A percentile compares a stretch with the other conserved stretches of the same genome.
These are phyloP conservation scores for Gomphus sp. DNA, from an alignment of 1,284 basidiomycete genomes.

Conservation along the genomic window DNA sequence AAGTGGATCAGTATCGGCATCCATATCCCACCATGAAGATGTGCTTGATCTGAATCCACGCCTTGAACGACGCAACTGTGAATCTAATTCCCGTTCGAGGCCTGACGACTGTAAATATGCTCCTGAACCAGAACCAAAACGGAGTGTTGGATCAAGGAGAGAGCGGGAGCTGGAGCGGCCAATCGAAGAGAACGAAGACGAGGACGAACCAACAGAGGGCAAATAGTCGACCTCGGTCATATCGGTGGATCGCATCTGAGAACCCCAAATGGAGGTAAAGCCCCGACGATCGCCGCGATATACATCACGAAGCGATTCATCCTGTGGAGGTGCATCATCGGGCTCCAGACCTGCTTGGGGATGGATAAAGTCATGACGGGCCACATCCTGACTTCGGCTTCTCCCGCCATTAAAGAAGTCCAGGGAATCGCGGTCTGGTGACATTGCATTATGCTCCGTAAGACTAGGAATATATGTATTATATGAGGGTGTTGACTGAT, in stretches of 20 bases:
- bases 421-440: not conserved
- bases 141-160: conserved; percentile 5
- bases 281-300: not conserved
- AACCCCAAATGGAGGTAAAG: not conserved
- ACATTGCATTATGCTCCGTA: not conserved
- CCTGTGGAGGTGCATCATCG: not conserved
- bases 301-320: not conserved
- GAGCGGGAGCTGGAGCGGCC: conserved; percentile 3
- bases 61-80: not conserved
- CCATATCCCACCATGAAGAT: not conserved
- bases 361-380: not conserved
- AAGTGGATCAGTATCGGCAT: not conserved
- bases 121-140: not conserved
- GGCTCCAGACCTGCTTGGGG: not conserved
- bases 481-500: not conserved
- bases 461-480: not conserved
- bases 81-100: not conserved
- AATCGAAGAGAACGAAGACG: not conserved
- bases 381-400: not conserved
- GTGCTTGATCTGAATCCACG: not conserved
- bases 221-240: not conserved
- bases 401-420: not conserved
- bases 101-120: not conserved
- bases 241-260: not conserved
- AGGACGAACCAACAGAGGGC: not conserved